These are phyloP conservation scores for Tephrocybe rancida DNA, from an alignment of 768 basidiomycete species.

Conservation along the genomic window DNA sequence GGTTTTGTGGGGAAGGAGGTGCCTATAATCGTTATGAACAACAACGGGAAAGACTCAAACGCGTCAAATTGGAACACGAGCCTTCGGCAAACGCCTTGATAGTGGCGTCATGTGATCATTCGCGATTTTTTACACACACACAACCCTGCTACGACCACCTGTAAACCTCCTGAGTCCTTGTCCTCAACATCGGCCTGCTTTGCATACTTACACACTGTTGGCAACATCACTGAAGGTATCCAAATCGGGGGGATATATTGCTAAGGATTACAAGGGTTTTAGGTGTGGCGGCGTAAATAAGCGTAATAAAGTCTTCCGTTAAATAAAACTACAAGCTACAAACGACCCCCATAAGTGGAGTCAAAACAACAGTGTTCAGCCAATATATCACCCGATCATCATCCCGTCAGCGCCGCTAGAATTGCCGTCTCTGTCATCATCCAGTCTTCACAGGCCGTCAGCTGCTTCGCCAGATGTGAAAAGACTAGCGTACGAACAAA, in stretches of 20 bases:
- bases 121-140: too few species aligned
- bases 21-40: not conserved
- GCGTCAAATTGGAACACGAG: constrained; percentile 8
- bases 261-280: constrained; percentile 13
- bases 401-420: constrained; percentile 59
- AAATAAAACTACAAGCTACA: constrained; percentile 17
- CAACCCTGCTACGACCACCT: too few species aligned
- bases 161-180: too few species aligned
- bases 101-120: not conserved
- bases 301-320: constrained; percentile 16
- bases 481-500: constrained; percentile 48
- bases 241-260: too few species aligned
- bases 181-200: too few species aligned
- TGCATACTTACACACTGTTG: too few species aligned
- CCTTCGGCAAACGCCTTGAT: constrained; percentile 1
- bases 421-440: constrained; percentile 69
- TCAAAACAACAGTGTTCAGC: not conserved
- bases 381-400: constrained; percentile 18
- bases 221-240: too few species aligned
- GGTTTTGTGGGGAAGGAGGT: not conserved
- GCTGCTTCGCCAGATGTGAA: constrained; percentile 9
- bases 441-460: constrained; percentile 44
- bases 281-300: constrained; percentile 9
- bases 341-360: not conserved
- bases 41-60: not conserved